A percentile compares a stretch with the other conserved stretches of the same genome.
Evolutionary conservation across 192 early-diverging fungal genomes (phyloP).

Genomic region (Coemansia sp.): DNA sequence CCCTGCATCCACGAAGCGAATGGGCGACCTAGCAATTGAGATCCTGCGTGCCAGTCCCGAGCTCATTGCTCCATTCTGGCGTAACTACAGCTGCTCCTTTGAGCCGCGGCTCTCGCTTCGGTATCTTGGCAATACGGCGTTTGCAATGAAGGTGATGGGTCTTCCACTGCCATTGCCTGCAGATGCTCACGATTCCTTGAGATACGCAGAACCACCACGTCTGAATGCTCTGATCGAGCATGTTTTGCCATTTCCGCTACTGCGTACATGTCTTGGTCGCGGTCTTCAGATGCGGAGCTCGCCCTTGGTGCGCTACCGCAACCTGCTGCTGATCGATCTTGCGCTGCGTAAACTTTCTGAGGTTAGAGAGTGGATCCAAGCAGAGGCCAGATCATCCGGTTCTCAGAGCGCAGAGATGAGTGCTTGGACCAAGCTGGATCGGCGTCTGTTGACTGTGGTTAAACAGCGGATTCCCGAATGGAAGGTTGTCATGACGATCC

Average conservation of each 20-base stretch:
- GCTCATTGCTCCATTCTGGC: slow-evolving; percentile 55
- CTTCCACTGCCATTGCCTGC: slow-evolving; percentile 26
- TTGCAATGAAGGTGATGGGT: slow-evolving; percentile 38
- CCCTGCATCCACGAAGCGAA: slow-evolving; percentile 25
- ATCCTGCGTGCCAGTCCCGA: slow-evolving; percentile 47
- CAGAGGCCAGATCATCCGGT: slow-evolving; percentile 7
- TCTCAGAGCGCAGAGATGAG: not conserved
- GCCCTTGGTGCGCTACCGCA: slow-evolving; percentile 46
- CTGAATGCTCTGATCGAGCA: slow-evolving; percentile 50
- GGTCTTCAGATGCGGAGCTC: slow-evolving; percentile 26
- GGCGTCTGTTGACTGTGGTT: slow-evolving; percentile 30
- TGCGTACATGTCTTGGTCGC: slow-evolving; percentile 25
- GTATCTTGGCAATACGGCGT: slow-evolving; percentile 40
- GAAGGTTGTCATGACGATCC: slow-evolving; percentile 25
- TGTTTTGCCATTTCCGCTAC: slow-evolving; percentile 27
- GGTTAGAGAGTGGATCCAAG: slow-evolving; percentile 26
- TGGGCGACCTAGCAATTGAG: slow-evolving; percentile 34
- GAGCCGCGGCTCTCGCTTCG: slow-evolving; percentile 48
- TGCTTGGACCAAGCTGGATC: slow-evolving; percentile 28
- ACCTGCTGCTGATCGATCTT: slow-evolving; percentile 33
- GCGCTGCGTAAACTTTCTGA: slow-evolving; percentile 40
- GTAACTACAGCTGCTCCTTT: slow-evolving; percentile 30
- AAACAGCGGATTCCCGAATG: slow-evolving; percentile 48
- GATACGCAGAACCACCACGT: slow-evolving; percentile 22
- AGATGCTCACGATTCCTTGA: not conserved